Conservation (phyloP, 169 alveolate genomes). For the Plasmodium blacklocki region DNA sequence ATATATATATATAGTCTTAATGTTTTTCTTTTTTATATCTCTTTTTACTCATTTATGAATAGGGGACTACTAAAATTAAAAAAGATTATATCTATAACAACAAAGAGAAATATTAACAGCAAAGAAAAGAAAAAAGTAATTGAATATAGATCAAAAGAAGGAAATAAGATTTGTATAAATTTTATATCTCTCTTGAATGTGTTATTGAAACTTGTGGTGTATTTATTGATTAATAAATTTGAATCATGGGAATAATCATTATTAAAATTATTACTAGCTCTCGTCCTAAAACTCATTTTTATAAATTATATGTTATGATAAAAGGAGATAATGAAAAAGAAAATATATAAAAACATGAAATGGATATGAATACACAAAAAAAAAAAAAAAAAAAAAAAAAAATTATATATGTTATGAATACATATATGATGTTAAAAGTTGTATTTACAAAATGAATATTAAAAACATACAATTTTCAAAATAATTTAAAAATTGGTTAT, state of each 20-base stretch:
- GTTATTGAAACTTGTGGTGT: slow-evolving; percentile 31
- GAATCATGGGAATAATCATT: neutral
- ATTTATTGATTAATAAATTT: slow-evolving; percentile 13
- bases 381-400: too few species aligned
- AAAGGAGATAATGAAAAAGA: neutral
- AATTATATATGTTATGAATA: too few species aligned
- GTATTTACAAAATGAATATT: too few species aligned
- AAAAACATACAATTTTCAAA: too few species aligned
- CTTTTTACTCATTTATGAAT: slow-evolving; percentile 31
- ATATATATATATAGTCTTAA: neutral
- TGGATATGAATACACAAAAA: neutral
- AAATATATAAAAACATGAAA: neutral
- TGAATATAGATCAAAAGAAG: slow-evolving; percentile 12
- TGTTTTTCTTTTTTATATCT: neutral
- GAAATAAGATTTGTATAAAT: slow-evolving; percentile 58
- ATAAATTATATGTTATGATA: neutral
- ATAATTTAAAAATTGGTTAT: too few species aligned
- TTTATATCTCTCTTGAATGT: slow-evolving; percentile 48
- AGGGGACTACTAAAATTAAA: slow-evolving; percentile 23
- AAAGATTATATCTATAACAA: slow-evolving; percentile 2
- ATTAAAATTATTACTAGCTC: neutral
- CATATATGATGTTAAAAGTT: too few species aligned
- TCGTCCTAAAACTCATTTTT: slow-evolving; percentile 36
- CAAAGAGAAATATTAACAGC: slow-evolving; percentile 10
- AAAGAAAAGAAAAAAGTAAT: slow-evolving; percentile 15